These are phyloP conservation scores for Malus sylvestris DNA, from an alignment of 306 rosid genomes.

Conservation along the genomic window DNA sequence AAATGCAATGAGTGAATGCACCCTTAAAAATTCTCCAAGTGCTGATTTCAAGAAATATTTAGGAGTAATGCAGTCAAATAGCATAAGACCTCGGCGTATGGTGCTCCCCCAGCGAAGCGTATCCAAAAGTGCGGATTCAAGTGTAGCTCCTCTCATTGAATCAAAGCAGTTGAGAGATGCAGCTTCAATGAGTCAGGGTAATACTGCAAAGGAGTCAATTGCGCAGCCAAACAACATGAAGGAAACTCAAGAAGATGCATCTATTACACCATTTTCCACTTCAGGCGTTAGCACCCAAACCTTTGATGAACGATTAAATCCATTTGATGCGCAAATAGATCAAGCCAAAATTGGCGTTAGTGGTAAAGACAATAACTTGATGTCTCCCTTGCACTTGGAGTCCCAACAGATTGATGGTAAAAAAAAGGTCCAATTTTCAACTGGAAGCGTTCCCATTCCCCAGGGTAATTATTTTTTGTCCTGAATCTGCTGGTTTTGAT, in stretches of 20 bases:
- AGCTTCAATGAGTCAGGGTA: slow-evolving; percentile 19
- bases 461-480: slow-evolving; percentile 45
- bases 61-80: slow-evolving; percentile 48
- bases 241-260: slow-evolving; percentile 41
- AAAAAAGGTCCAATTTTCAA: slow-evolving; percentile 48
- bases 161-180: slow-evolving; percentile 17
- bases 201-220: slow-evolving; percentile 30
- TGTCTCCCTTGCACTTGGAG: slow-evolving; percentile 29
- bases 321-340: slow-evolving; percentile 27
- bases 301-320: slow-evolving; percentile 32
- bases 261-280: slow-evolving; percentile 39
- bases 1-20: neutral
- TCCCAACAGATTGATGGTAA: slow-evolving; percentile 41
- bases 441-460: slow-evolving; percentile 26
- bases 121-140: slow-evolving; percentile 22
- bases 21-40: neutral
- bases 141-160: slow-evolving; percentile 11
- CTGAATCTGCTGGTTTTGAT: slow-evolving; percentile 1
- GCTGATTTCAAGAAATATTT: slow-evolving; percentile 15
- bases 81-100: slow-evolving; percentile 57
- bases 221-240: slow-evolving; percentile 24
- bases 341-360: slow-evolving; percentile 17
- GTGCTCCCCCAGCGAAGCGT: slow-evolving; percentile 38
- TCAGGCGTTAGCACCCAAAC: slow-evolving; percentile 34
- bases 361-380: slow-evolving; percentile 19